Base-by-base conservation (phyloP, 768 basidiomycete genomes). In the Termitomyces sp. region DNA sequence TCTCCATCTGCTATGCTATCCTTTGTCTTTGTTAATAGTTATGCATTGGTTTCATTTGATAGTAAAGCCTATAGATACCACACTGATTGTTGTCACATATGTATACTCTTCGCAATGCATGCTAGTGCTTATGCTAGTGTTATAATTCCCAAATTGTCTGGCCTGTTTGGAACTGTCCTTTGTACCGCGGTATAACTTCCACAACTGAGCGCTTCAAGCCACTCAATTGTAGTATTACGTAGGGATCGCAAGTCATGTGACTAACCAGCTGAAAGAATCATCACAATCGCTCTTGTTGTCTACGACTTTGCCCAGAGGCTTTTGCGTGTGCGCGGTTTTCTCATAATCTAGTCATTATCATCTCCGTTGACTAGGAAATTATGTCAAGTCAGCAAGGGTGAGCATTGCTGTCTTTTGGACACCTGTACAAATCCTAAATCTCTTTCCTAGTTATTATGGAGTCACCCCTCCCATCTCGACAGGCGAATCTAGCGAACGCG, bases 391-490 rank as follows among this genome's bases (percentile, higher is more conserved):
- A 63, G 12, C 57, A 55, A 53, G 54, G 57, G 58, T 63, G 72
- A 71, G 78, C 76, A 68, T 30, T 37, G 15, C 11, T 41, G n/a
- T 38, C 35, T 45, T 9, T 40, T 35, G 23, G 49, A 38, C 26
- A 9, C 12, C 1, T 30, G 23, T 26, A 21, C 30, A 40, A 26
- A n/a, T 44, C 44, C 31, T 30, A 52, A 49, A 54, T n/a, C 35
- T 65, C 58, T 63, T 61, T 40, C 52, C 21, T 21, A 91, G 89
- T 64, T 87, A 80, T 71, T 77, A 87, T 50, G 91, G 91, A 58
- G 91, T 94, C 28, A 94, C 91, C 14, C 86, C 87, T 40, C 94
- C 93, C 53, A 94, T 96, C 64, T 86, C 91, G 46, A 83, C 80
- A 23, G 73, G 70, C 33, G 86, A 89, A 62, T 94, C 91, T 19